These are phyloP conservation scores for Xylaria grammica DNA, from an alignment of 495 filamentous ascomycete genomes.

Conservation along the genomic window DNA sequence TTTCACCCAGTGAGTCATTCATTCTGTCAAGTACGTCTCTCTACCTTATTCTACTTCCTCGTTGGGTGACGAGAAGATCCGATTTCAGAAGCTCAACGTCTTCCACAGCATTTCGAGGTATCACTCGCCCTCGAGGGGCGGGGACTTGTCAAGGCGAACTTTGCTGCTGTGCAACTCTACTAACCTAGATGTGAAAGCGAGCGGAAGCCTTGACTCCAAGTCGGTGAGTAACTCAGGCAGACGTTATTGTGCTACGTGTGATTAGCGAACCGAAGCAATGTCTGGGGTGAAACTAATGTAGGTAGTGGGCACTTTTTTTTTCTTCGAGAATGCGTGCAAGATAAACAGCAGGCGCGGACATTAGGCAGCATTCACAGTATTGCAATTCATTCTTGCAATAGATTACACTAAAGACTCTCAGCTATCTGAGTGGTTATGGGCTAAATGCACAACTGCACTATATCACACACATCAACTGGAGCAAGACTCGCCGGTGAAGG, in stretches of 20 bases:
- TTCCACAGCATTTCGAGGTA: slow-evolving; percentile 16
- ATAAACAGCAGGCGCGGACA: not conserved
- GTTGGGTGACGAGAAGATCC: not conserved
- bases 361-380: slow-evolving; percentile 2
- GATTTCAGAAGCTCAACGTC: not conserved
- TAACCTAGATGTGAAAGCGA: slow-evolving; percentile 22
- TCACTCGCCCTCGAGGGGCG: not conserved
- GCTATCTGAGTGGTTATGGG: not conserved
- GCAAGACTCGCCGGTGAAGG: slow-evolving; percentile 7
- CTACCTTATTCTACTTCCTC: slow-evolving; percentile 1
- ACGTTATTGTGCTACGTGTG: slow-evolving; percentile 11
- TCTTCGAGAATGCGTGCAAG: slow-evolving; percentile 8
- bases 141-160: slow-evolving; percentile 29
- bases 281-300: not conserved
- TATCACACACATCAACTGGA: not conserved
- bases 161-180: slow-evolving; percentile 31
- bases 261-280: not conserved
- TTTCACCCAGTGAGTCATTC: slow-evolving; percentile 21
- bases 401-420: not conserved
- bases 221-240: not conserved
- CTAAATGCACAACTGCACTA: not conserved
- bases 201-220: slow-evolving; percentile 13
- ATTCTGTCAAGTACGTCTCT: slow-evolving; percentile 4
- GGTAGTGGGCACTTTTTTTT: not conserved
- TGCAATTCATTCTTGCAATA: slow-evolving; percentile 5